Base-by-base conservation (phyloP, 2,329 filamentous ascomycete species). In the Ophiostoma angusticollis region DNA sequence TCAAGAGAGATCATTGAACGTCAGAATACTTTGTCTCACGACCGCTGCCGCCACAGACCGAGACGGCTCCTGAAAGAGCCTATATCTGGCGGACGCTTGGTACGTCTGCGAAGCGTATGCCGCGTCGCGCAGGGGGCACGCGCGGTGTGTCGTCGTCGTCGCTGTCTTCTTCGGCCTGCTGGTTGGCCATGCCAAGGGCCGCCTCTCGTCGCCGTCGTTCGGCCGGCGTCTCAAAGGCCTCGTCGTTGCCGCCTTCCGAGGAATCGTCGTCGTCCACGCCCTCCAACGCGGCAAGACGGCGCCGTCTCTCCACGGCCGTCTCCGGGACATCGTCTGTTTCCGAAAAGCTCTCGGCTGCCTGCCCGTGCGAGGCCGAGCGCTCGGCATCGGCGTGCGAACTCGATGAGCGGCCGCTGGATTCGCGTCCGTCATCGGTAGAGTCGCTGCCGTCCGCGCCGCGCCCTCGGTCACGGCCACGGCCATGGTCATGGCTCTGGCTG, bases 131-230 rank as follows among this genome's bases (percentile, higher is more conserved):
- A 1, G 67, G 64, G 2, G 68, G 66, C 40, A 73, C 67, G 50
- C 70, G 55, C 35, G 66, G 64, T 19, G 62, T 68, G 45, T 74
- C 69, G 43, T 76, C 73, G 18, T 78, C 75, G 24, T 78, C 68
- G 40, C 65, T 72, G 39, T 65, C 67, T 14, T 65, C 67, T 14
- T 62, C 63, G 0, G 56, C 58, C 7, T 54, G 59, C 3, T 55
- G 57, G 7, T 56, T 53, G 13, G 61, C 59, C 44, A 81, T 64
- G 9, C 82, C 81, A 2, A 89, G 61, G 1, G 83, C 84, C 1
- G 81, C 81, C 50, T 85, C 75, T 49, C 84, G 72, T 38, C 84
- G 67, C 29, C 80, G 70, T 41, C 79, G 67, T 57, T 89, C 84
- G 0, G 82, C 83, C 0, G 80, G 78, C 0, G 81, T 86, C 58